Percentiles rank a stretch among this genome's conserved stretches.
Evolutionary conservation across 148 eudicot species (phyloP).

Genomic region (Nyssa sinensis): DNA sequence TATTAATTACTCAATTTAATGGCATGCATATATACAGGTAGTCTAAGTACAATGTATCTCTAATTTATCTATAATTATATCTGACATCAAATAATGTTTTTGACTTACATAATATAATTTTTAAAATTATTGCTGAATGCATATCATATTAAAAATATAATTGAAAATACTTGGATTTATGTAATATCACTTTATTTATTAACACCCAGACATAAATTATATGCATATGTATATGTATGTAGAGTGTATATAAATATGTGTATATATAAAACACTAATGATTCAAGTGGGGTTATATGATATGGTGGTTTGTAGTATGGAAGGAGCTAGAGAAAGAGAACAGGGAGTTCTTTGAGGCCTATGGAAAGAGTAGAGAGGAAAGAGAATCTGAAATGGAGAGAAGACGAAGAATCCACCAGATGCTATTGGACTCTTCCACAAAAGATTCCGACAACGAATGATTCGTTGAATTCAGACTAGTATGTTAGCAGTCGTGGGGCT

Average conservation of each 20-base stretch:
- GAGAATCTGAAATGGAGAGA: slow-evolving; percentile 7
- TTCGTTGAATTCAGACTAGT: not conserved
- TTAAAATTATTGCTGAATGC: too few relatives aligned
- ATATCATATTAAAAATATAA: too few relatives aligned
- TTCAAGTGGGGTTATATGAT: not conserved
- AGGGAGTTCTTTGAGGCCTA: slow-evolving; percentile 43
- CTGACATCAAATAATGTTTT: too few relatives aligned
- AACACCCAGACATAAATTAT: too few relatives aligned
- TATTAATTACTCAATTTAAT: too few relatives aligned
- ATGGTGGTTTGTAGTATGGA: slow-evolving; percentile 31
- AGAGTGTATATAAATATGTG: not conserved
- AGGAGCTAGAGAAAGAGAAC: slow-evolving; percentile 51
- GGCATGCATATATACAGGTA: too few relatives aligned
- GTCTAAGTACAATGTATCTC: too few relatives aligned
- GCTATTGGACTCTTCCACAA: slow-evolving; percentile 19
- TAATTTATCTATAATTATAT: too few relatives aligned
- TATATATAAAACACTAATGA: not conserved
- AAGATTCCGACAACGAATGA: not conserved
- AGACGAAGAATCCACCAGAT: slow-evolving; percentile 17
- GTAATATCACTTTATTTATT: too few relatives aligned
- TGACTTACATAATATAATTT: too few relatives aligned
- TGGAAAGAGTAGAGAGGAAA: slow-evolving; percentile 20
- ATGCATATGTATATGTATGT: not conserved
- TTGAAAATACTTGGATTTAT: too few relatives aligned
- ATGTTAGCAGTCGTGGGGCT: not conserved